Conservation (phyloP, 2,329 filamentous ascomycete genomes). For the Neofusicoccum kwambonambiense region DNA sequence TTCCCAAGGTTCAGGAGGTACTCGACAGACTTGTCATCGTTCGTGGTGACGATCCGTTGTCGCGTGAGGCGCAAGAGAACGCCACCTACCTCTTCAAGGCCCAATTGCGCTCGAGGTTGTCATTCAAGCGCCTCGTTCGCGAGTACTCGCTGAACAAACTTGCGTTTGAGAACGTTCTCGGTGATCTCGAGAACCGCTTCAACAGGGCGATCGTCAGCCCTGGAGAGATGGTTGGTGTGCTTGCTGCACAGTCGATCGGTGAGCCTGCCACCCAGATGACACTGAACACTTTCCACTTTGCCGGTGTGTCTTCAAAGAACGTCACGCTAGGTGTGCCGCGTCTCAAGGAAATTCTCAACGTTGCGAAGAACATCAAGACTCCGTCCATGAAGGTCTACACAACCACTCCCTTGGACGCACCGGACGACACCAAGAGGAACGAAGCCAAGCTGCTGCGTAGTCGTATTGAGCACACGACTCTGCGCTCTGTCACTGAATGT, state of each 20-base stretch:
- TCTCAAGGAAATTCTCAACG: slow-evolving; percentile 98
- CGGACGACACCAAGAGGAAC: slow-evolving; percentile 73
- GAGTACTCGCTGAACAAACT: slow-evolving; percentile 84
- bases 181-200: slow-evolving; percentile 87
- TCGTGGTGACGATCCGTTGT: slow-evolving; percentile 78
- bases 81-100: slow-evolving; percentile 92
- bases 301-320: slow-evolving; percentile 99
- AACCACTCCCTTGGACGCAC: slow-evolving; percentile 35
- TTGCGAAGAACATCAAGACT: slow-evolving; percentile 97
- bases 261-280: slow-evolving; percentile 99
- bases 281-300: slow-evolving; percentile 99
- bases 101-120: slow-evolving; percentile 80
- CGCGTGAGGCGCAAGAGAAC: slow-evolving; percentile 80
- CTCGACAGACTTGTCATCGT: slow-evolving; percentile 80
- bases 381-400: slow-evolving; percentile 81
- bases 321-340: slow-evolving; percentile 97
- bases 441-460: slow-evolving; percentile 76
- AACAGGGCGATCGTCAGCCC: slow-evolving; percentile 81
- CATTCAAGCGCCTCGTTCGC: slow-evolving; percentile 89
- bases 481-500: slow-evolving; percentile 84
- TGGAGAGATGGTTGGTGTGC: slow-evolving; percentile 97
- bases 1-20: slow-evolving; percentile 73
- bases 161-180: slow-evolving; percentile 88
- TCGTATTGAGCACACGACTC: slow-evolving; percentile 87
- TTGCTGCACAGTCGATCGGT: slow-evolving; percentile 97